Base-by-base conservation (phyloP, 2,329 filamentous ascomycete genomes). In the Daldinia sp. region DNA sequence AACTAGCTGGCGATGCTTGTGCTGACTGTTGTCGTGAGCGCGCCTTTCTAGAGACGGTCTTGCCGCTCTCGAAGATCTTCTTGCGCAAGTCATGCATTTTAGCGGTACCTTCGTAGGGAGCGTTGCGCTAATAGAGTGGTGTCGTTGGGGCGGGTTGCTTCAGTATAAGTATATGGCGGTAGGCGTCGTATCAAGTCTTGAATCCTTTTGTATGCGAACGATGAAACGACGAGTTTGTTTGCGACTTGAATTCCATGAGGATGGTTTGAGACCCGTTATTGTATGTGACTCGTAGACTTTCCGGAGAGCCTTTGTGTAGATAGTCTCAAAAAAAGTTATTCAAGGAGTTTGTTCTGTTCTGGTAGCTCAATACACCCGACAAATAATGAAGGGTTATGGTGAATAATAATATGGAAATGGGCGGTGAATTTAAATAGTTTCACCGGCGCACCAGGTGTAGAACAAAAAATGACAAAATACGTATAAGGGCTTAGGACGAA, bases 41-140 rank as follows among this genome's bases (percentile, higher is more conserved):
- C 23, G 90, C 89, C 79, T 93, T 93, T 74, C 85, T 86, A 53
- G 91, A 93, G 37, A 88, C 81, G 15, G 90, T 93, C 82, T 93
- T 93, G 77, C 88, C 87, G 81, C 88, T 89, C 80, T 91, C 89
- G 69, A 93, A 87, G 57, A 88, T 90, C 79, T 91, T 90, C 77
- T 91, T 90, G 73, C 89, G 84, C 62, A 87, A 82, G 75, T 91
- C 88, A 76, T 86, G 88, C 89, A 91, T 91, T 30, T 65, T 65
- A 64, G 39, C 37, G 60, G 65, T 42, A 41, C 20, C 39, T 44
- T 44, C 55, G 39, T 4, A 26, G 41, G 13, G 54, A 39, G 33
- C 51, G 50, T 50, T 56, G 42, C 15, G 18, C 30, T 50, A 26
- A n/a, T 56, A 42, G 15, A 2, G 20, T 51, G 26, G 15, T 60